Evolutionary conservation across 495 filamentous ascomycete genomes (phyloP), one percentile per base, ranked within the genome.

Genomic region (Penicillium egyptiacum): DNA sequence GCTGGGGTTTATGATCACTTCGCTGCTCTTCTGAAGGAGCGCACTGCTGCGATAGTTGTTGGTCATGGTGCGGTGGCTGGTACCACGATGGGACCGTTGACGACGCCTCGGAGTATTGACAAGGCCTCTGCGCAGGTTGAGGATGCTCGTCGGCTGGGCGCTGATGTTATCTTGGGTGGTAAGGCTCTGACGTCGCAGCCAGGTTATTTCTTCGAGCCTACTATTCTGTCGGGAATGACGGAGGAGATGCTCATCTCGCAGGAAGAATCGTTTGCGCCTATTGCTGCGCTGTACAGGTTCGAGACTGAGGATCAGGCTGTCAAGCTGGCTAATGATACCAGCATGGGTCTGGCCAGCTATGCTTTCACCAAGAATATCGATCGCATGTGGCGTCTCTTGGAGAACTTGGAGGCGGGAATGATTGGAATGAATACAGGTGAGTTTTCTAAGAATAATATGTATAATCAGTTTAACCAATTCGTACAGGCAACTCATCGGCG

Each of bases 351-450:
- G 57, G 85, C 85, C 2, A 85, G 82, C 40, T 88, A 90, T 65
- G 87, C 82, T 48, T 91, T 90, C 70, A 88, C 87, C 5, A 88
- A 88, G 75, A 85, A 89, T 57, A 70, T 88, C 20, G 86, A 90
- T 64, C 81, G 87, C 1, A 76, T 84, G 59, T 90, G 87, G 87
- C 74, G 88, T 47, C 65, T 91, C 62, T 73, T 89, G 60, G 88
- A 90, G 71, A 87, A 86, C 50, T 69, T 91, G 33, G 87, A 91
- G 65, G 86, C 87, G 2, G 88, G 88, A 1, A 90, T 91, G 87
- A 85, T 91, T 56, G 88, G 85, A 6, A 64, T 88, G 73, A 87
- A 88, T 56, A 86, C 81, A 40, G 85, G 86, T 81, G 53, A 48
- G 62, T 60, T n/a, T 43, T 7, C 14, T 10, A 16, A 12, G 1